Conservation (phyloP, 2,329 filamentous ascomycete species). For the Colletotrichum camelliae region DNA sequence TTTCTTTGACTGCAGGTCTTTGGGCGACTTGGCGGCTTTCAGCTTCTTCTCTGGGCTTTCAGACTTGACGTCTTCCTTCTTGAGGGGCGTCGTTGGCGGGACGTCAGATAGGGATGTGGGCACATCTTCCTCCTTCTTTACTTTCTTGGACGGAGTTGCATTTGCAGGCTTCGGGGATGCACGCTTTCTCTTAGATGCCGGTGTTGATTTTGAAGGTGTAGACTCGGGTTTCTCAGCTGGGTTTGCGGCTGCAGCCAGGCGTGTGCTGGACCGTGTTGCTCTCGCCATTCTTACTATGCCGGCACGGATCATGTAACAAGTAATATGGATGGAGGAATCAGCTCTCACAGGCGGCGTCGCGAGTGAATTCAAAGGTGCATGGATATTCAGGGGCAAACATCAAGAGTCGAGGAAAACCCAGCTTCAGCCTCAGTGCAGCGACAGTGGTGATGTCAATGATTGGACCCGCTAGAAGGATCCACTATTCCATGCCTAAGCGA, state of each 20-base stretch:
- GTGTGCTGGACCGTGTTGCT: slow-evolving; percentile 21
- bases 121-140: slow-evolving; percentile 22
- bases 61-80: slow-evolving; percentile 8
- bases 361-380: background rate
- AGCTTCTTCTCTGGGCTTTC: slow-evolving; percentile 1
- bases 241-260: background rate
- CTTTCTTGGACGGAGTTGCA: slow-evolving; percentile 9
- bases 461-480: background rate
- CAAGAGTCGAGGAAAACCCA: background rate
- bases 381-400: background rate
- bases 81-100: background rate
- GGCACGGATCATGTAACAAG: background rate
- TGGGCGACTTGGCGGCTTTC: slow-evolving; percentile 5
- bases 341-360: background rate
- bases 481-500: background rate
- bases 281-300: slow-evolving; percentile 2
- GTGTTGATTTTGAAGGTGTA: too few species aligned
- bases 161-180: background rate
- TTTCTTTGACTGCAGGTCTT: slow-evolving; percentile 44
- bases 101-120: background rate
- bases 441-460: slow-evolving; percentile 23
- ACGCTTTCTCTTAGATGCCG: slow-evolving; percentile 14
- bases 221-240: background rate
- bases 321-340: background rate
- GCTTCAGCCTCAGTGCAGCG: background rate